Percentiles rank a stretch among this genome's conserved stretches.
phyloP scores from a whole-genome alignment of 2,329 filamentous ascomycete genomes.

The Curvularia hawaiiensis region DNA sequence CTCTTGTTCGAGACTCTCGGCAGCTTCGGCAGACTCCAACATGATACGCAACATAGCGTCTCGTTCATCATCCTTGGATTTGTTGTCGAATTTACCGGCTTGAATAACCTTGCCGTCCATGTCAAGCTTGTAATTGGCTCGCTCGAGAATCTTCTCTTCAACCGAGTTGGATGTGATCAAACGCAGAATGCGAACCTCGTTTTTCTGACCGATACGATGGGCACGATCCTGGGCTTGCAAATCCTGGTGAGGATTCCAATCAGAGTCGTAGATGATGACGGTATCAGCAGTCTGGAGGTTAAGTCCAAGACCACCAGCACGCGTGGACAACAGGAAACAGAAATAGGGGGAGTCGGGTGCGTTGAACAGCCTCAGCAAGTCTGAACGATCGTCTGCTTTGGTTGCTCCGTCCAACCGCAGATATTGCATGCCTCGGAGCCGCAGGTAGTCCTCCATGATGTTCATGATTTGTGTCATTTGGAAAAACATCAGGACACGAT shows the following conservation, averaged over 20 bases:
- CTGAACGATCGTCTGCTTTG: slow-evolving; percentile 95
- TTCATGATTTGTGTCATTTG: slow-evolving; percentile 99
- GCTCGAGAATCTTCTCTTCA: slow-evolving; percentile 97
- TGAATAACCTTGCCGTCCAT: slow-evolving; percentile 99
- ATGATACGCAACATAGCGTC: slow-evolving; percentile 95
- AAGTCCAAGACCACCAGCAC: slow-evolving; percentile 95
- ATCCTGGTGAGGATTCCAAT: slow-evolving; percentile 99
- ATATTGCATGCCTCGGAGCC: slow-evolving; percentile 81
- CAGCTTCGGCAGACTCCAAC: slow-evolving; percentile 76
- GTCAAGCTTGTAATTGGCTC: slow-evolving; percentile 96
- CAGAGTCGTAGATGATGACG: slow-evolving; percentile 99
- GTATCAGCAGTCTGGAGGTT: slow-evolving; percentile 98
- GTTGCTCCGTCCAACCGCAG: slow-evolving; percentile 95
- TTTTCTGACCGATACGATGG: slow-evolving; percentile 99
- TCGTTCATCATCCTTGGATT: slow-evolving; percentile 97
- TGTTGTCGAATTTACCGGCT: slow-evolving; percentile 99
- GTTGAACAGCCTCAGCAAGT: slow-evolving; percentile 88
- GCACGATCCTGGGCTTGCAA: slow-evolving; percentile 99
- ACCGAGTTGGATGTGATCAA: slow-evolving; percentile 97
- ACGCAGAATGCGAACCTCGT: slow-evolving; percentile 94
- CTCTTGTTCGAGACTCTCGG: slow-evolving; percentile 79
- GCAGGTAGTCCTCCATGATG: slow-evolving; percentile 98
- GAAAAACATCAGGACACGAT: slow-evolving; percentile 99
- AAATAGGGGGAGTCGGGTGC: slow-evolving; percentile 90
- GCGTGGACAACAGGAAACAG: slow-evolving; percentile 97